A percentile compares a stretch with the other conserved stretches of the same genome.
Conservation (phyloP, 1,284 basidiomycete genomes). For the Spongiforma sp. region DNA sequence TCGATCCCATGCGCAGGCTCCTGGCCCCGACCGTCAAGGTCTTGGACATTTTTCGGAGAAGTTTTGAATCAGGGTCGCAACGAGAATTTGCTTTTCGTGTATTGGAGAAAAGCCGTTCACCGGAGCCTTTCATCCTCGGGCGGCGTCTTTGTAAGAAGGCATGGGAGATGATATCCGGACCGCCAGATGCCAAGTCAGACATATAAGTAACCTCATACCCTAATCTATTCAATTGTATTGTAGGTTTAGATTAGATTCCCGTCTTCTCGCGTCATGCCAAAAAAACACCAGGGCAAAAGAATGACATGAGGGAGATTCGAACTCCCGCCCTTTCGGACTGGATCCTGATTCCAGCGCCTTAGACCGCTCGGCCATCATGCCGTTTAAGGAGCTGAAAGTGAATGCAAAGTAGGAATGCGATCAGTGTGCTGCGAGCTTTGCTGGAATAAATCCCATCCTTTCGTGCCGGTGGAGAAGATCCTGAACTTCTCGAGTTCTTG, state of each 20-base stretch:
- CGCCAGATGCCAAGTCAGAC: conserved; percentile 32
- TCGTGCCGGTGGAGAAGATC: too few relatives aligned
- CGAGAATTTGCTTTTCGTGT: conserved; percentile 52
- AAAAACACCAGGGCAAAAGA: conserved; percentile 13
- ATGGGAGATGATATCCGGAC: conserved; percentile 52
- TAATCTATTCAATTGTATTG: conserved; percentile 14
- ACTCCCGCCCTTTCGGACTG: conserved; percentile 53
- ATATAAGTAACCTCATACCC: conserved; percentile 30
- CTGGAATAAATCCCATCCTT: too few relatives aligned
- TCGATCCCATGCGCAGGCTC: conserved; percentile 51
- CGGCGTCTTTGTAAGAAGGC: conserved; percentile 49
- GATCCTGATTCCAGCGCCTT: conserved; percentile 56
- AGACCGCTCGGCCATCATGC: conserved; percentile 69
- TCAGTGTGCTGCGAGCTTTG: too few relatives aligned
- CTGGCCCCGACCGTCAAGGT: conserved; percentile 54
- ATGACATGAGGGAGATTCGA: conserved; percentile 51
- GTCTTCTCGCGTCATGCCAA: neutral
- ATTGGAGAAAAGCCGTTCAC: conserved; percentile 59
- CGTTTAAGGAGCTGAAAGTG: conserved; percentile 3
- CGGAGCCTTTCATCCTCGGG: conserved; percentile 59
- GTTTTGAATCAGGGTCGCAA: conserved; percentile 55
- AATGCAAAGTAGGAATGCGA: too few relatives aligned
- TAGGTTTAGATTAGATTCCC: conserved; percentile 13
- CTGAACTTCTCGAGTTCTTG: too few relatives aligned
- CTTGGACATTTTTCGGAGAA: conserved; percentile 53